Evolutionary conservation across 805 yeast species (phyloP).

Genomic region (Spathaspora passalidarum): DNA sequence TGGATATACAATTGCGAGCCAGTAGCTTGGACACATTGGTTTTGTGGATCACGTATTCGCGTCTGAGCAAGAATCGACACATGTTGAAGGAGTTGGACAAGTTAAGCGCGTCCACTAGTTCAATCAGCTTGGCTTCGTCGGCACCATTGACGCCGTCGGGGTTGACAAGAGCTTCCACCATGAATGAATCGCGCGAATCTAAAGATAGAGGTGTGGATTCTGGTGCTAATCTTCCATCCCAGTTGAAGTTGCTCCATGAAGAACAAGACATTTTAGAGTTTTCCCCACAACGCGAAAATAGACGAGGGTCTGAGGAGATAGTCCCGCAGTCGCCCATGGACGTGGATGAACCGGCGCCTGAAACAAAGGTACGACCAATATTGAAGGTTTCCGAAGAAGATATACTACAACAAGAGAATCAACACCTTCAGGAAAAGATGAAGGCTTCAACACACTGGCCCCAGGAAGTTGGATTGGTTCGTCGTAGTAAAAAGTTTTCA

Average conservation of each 20-base stretch:
- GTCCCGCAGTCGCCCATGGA: neutral
- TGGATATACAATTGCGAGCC: conserved; percentile 82
- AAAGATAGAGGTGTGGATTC: neutral
- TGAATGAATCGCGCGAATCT: neutral
- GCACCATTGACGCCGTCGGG: neutral
- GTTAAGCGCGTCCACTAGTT: conserved; percentile 17
- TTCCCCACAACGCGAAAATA: conserved; percentile 21
- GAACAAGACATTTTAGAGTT: conserved; percentile 30
- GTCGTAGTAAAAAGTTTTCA: conserved; percentile 66
- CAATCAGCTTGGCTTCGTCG: conserved; percentile 8
- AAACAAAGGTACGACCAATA: neutral
- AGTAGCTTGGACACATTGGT: conserved; percentile 56
- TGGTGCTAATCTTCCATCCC: conserved; percentile 46
- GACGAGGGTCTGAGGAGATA: neutral
- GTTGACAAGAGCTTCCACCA: neutral
- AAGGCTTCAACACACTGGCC: conserved; percentile 47
- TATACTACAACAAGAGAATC: conserved; percentile 45
- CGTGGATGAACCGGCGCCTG: neutral
- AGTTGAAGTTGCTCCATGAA: conserved; percentile 39
- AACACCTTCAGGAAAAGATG: conserved; percentile 35
- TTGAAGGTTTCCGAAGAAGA: conserved; percentile 32
- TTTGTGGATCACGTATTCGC: conserved; percentile 85
- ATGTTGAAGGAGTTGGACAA: conserved; percentile 24
- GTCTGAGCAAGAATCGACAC: conserved; percentile 27
- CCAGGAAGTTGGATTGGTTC: conserved; percentile 52